Conservation (phyloP, 495 filamentous ascomycete genomes). For the Aspergillus homomorphus region DNA sequence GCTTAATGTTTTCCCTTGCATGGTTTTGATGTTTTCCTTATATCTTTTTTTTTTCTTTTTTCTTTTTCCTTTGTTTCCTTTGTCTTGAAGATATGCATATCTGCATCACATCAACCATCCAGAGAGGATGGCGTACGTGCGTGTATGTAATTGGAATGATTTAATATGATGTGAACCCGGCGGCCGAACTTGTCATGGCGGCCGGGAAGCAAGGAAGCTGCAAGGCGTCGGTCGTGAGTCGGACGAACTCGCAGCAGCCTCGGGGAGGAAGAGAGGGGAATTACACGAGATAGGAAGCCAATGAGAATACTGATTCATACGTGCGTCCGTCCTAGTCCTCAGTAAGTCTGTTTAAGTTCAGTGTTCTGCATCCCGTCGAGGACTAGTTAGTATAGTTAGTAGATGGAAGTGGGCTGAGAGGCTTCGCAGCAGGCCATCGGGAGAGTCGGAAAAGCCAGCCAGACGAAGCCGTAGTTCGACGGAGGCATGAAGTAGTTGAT, state of each 20-base stretch:
- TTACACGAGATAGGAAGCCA: constrained; percentile 1
- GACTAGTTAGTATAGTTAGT: too few relatives aligned
- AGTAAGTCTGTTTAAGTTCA: constrained; percentile 1
- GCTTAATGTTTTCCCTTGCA: constrained; percentile 7
- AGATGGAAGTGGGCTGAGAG: background rate
- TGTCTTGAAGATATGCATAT: constrained; percentile 1
- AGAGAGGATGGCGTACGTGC: background rate
- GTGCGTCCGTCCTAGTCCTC: background rate
- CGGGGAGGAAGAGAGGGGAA: background rate
- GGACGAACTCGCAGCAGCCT: background rate
- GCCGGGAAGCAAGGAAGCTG: constrained; percentile 3
- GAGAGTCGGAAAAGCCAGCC: background rate
- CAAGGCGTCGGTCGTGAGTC: constrained; percentile 1
- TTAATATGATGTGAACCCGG: background rate
- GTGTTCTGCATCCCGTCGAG: background rate
- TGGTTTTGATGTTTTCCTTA: constrained; percentile 5
- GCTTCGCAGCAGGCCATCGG: background rate
- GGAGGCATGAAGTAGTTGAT: too few relatives aligned
- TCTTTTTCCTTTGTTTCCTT: background rate
- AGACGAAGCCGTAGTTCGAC: too few relatives aligned
- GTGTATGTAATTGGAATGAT: constrained; percentile 3
- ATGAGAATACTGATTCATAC: constrained; percentile 1
- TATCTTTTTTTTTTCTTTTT: constrained; percentile 9
- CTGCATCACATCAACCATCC: background rate
- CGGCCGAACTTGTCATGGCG: constrained; percentile 1